Evolutionary conservation across 306 rosid species (phyloP).

Genomic region (Mucuna pruriens): DNA sequence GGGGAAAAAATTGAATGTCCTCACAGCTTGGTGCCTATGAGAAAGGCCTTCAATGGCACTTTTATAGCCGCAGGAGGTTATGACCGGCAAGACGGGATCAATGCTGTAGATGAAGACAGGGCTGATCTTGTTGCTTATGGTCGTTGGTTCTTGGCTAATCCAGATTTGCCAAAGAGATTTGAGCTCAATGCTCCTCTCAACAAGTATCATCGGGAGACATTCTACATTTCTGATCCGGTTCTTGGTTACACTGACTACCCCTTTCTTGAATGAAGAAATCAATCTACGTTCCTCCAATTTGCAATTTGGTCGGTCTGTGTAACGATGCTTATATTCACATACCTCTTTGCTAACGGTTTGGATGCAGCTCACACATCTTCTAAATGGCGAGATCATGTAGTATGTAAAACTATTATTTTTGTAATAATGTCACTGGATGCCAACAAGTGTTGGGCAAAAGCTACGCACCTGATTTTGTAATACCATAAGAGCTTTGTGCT

Average conservation of each 20-base stretch:
- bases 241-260: slow-evolving; percentile 72
- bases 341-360: neutral
- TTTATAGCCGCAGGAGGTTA: slow-evolving; percentile 67
- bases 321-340: slow-evolving; percentile 17
- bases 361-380: neutral
- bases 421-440: neutral
- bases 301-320: neutral
- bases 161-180: slow-evolving; percentile 75
- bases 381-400: neutral
- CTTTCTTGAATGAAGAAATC: slow-evolving; percentile 51
- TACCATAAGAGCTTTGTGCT: neutral
- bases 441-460: neutral
- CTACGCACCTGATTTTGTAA: neutral
- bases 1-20: slow-evolving; percentile 34
- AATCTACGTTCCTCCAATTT: neutral
- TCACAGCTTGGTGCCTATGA: slow-evolving; percentile 53
- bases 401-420: neutral
- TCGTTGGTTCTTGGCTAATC: slow-evolving; percentile 65
- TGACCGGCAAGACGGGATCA: slow-evolving; percentile 53
- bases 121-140: slow-evolving; percentile 56
- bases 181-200: slow-evolving; percentile 63
- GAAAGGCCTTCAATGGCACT: slow-evolving; percentile 68
- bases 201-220: slow-evolving; percentile 56
- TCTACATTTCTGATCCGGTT: slow-evolving; percentile 56
- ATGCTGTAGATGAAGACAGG: slow-evolving; percentile 50